Evolutionary conservation across 345 rosid species (phyloP).

Genomic region (Dovyalis caffra): DNA sequence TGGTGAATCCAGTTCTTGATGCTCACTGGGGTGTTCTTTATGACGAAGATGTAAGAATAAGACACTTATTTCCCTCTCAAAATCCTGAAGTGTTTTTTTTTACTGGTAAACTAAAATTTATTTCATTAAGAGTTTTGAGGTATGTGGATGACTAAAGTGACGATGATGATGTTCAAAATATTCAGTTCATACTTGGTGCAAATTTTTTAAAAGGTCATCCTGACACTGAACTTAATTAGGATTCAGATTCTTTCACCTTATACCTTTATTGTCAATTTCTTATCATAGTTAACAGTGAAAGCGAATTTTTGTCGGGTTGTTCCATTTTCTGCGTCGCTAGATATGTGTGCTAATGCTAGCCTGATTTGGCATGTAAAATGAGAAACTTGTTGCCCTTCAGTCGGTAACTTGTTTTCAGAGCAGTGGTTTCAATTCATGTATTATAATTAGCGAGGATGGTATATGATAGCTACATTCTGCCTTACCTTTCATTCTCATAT

Average conservation of each 20-base stretch:
- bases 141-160: not conserved
- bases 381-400: not conserved
- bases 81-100: not conserved
- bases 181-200: not conserved
- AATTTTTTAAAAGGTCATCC: not conserved
- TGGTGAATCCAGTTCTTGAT: slow-evolving; percentile 63
- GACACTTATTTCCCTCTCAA: not conserved
- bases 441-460: too few relatives aligned
- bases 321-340: not conserved
- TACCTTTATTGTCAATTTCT: not conserved
- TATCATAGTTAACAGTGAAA: not conserved
- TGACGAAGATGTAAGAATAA: slow-evolving; percentile 72
- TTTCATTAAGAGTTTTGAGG: not conserved
- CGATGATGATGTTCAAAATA: not conserved
- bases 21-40: slow-evolving; percentile 91
- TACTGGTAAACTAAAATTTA: not conserved
- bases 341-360: not conserved
- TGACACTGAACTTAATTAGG: not conserved
- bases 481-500: slow-evolving; percentile 1
- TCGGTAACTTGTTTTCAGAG: not conserved
- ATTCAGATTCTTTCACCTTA: not conserved
- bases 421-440: not conserved
- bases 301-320: not conserved
- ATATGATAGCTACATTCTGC: not conserved
- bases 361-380: not conserved